phyloP scores from a whole-genome alignment of 75 land plant genomes.

The Cunninghamia lanceolata region DNA sequence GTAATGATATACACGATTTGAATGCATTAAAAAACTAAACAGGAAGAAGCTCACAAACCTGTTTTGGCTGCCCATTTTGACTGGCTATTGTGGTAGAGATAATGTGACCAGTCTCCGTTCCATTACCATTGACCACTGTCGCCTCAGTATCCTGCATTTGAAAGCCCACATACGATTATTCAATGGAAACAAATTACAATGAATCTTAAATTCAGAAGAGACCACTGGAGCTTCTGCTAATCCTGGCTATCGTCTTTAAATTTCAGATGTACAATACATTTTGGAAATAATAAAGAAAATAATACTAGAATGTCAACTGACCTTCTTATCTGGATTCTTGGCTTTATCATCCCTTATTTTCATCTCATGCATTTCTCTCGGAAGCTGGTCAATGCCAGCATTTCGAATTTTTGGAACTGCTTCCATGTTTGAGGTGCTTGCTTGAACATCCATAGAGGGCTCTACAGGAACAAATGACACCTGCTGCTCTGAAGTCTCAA shows the following conservation, averaged over 20 bases:
- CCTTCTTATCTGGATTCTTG: constrained; percentile 9
- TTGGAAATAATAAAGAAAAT: background rate
- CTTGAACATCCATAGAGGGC: constrained; percentile 3
- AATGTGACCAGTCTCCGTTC: constrained; percentile 27
- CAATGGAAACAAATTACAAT: background rate
- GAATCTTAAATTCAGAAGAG: background rate
- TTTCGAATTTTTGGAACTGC: constrained; percentile 10
- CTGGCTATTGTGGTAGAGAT: constrained; percentile 23
- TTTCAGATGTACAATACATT: background rate
- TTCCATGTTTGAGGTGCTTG: constrained; percentile 7
- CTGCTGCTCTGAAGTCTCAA: constrained; percentile 21
- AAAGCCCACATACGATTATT: background rate
- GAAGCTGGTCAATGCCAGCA: constrained; percentile 25
- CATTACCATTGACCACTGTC: constrained; percentile 19
- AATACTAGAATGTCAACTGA: background rate
- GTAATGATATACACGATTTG: background rate
- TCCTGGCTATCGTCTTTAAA: background rate
- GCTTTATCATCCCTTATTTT: constrained; percentile 26
- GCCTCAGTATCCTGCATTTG: constrained; percentile 17
- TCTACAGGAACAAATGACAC: constrained; percentile 17
- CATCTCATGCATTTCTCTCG: constrained; percentile 28
- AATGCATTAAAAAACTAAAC: background rate
- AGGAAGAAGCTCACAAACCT: constrained; percentile 10
- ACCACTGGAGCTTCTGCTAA: background rate
- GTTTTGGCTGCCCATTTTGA: constrained; percentile 24